Percentiles rank a stretch among this genome's conserved stretches.
phyloP scores from a whole-genome alignment of 305 asterid species.

The Rubia tinctorum region DNA sequence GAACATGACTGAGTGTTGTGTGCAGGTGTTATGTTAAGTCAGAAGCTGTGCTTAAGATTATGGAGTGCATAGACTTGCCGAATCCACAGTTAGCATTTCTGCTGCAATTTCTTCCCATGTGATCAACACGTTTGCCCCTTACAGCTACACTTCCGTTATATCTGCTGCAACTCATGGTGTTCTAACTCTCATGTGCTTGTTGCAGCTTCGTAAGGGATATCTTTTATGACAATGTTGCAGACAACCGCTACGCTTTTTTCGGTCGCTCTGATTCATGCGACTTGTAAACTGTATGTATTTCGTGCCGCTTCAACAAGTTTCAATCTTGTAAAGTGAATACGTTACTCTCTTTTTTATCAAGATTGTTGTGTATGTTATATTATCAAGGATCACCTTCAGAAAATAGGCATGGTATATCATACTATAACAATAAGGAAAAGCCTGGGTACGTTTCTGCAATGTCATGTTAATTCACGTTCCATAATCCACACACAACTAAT shows the following conservation, averaged over 20 bases:
- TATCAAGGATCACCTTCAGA: background rate
- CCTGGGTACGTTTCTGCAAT: background rate
- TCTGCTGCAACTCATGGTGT: background rate
- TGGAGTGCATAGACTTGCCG: constrained; percentile 81
- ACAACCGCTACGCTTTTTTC: constrained; percentile 75
- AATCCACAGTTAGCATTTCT: constrained; percentile 81
- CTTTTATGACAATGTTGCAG: constrained; percentile 74
- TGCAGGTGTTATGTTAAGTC: constrained; percentile 84
- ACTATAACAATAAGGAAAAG: background rate
- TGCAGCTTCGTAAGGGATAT: constrained; percentile 82
- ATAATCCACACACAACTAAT: background rate
- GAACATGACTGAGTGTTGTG: background rate
- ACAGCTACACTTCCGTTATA: background rate
- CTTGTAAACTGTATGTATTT: constrained; percentile 28
- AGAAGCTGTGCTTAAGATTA: constrained; percentile 84
- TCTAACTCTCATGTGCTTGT: constrained; percentile 16
- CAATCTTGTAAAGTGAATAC: constrained; percentile 2
- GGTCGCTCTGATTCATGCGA: constrained; percentile 90
- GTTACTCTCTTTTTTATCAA: background rate
- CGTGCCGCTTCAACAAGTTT: background rate
- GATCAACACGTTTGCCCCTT: constrained; percentile 24
- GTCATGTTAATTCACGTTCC: background rate
- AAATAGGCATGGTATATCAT: background rate
- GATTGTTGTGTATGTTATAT: background rate
- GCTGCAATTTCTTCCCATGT: constrained; percentile 74